Evolutionary conservation across 768 basidiomycete genomes (phyloP), one percentile per base, ranked within the genome.

Genomic region (Guyanaporus albipodus): DNA sequence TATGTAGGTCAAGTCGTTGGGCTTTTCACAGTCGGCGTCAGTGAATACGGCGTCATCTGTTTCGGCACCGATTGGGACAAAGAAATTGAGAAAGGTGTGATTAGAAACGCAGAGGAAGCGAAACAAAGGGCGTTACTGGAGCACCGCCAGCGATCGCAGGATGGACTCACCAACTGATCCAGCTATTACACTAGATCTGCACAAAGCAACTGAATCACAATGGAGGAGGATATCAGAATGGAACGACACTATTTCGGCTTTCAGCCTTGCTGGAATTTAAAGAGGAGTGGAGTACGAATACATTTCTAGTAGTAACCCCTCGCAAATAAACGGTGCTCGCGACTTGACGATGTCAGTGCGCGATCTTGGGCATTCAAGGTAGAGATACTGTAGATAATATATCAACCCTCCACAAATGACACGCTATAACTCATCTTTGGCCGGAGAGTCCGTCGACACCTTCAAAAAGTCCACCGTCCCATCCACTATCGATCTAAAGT

Each of bases 401-500:
- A 50, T 54, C 29, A 27, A 42, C 23, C 32, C n/a, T 21, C n/a
- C 38, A 10, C 18, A 47, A 38, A 48, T 10, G 40, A 47, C 35
- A 49, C n/a, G n/a, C 58, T 38, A 66, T 49, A 66, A 53, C 44
- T 66, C 64, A 47, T 66, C 64, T 44, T 43, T 66, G 24, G 40
- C 47, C 14, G 31, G 73, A 65, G 55, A 67, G 54, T 59, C 73
- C 68, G 50, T 73, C 73, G 49, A 68, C 49, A 17, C 61, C 60
- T 14, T 67, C 36, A 48, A 65, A 43, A 87, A 72, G 54, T 85
- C 78, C 3, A 71, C 79, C 4, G 82, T 78, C 42, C 86, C 87
- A 48, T 86, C 82, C 15, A 86, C 58, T 28, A 89, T 71, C 1
- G 82, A 79, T 54, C 79, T 82, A 62, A 86, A 83, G 70, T 85